Percentiles rank a stretch among this genome's conserved stretches.
Evolutionary conservation across 495 filamentous ascomycete species (phyloP).

Genomic region (Massariosphaeria phaeospora): DNA sequence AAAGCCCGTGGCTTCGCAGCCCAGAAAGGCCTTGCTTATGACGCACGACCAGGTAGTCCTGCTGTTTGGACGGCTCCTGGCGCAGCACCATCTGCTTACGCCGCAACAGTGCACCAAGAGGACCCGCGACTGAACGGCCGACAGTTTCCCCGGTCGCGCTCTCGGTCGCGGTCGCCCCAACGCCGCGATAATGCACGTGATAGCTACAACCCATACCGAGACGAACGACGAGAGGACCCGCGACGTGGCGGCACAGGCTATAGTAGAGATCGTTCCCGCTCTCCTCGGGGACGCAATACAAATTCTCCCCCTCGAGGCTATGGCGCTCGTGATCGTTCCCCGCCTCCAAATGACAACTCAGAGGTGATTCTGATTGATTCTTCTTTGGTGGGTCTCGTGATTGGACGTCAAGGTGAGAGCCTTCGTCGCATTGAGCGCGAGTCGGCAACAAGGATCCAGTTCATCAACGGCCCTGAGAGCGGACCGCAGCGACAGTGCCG

Average conservation of each 20-base stretch:
- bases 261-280: constrained; percentile 36
- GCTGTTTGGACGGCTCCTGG: not conserved
- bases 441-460: constrained; percentile 72
- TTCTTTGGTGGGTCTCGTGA: constrained; percentile 73
- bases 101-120: constrained; percentile 31
- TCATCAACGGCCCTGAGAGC: constrained; percentile 63
- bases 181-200: constrained; percentile 60
- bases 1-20: constrained; percentile 66
- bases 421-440: constrained; percentile 70
- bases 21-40: constrained; percentile 57
- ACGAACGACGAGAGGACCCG: constrained; percentile 65
- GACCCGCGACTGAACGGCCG: constrained; percentile 45
- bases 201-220: constrained; percentile 67
- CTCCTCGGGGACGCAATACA: constrained; percentile 33
- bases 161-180: constrained; percentile 64
- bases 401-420: constrained; percentile 78
- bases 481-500: constrained; percentile 69
- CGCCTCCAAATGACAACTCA: constrained; percentile 55
- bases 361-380: constrained; percentile 75
- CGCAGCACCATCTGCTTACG: not conserved
- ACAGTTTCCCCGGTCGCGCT: constrained; percentile 55
- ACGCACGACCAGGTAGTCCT: constrained; percentile 25
- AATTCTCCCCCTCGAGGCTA: constrained; percentile 40
- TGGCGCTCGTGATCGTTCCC: constrained; percentile 52
- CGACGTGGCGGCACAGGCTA: constrained; percentile 38